Percentiles rank a stretch among this genome's conserved stretches.
Conservation (phyloP, 805 yeast genomes). For the Metschnikowia reukaufii region DNA sequence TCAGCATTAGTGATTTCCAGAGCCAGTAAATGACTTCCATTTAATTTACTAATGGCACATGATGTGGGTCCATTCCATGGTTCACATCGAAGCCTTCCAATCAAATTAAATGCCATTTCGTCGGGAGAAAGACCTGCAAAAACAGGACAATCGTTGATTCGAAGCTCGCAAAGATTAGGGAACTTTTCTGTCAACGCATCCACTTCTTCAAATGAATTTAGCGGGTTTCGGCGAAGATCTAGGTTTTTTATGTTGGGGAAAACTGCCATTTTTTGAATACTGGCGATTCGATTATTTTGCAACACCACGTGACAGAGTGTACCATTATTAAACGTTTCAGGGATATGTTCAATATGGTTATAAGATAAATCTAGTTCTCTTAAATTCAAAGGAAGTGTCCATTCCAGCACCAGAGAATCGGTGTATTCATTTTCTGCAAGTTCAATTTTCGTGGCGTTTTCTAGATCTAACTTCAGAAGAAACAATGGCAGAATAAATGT, state of each 20-base stretch:
- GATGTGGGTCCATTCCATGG: not conserved
- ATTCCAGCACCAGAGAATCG: slow-evolving; percentile 19
- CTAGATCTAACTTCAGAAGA: slow-evolving; percentile 32
- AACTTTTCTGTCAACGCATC: slow-evolving; percentile 41
- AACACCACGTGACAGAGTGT: slow-evolving; percentile 3
- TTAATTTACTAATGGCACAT: slow-evolving; percentile 32
- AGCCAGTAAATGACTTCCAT: slow-evolving; percentile 53
- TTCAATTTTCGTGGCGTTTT: slow-evolving; percentile 32
- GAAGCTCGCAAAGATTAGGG: slow-evolving; percentile 46
- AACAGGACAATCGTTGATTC: slow-evolving; percentile 56
- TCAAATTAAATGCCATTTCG: slow-evolving; percentile 36
- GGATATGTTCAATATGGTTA: slow-evolving; percentile 34
- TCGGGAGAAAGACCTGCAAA: slow-evolving; percentile 29
- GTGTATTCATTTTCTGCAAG: slow-evolving; percentile 36
- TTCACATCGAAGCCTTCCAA: slow-evolving; percentile 45
- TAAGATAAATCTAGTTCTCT: slow-evolving; percentile 33
- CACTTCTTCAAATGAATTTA: slow-evolving; percentile 48
- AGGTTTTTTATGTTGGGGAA: slow-evolving; percentile 23
- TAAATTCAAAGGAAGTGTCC: slow-evolving; percentile 4
- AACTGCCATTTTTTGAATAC: not conserved
- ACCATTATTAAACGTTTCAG: not conserved
- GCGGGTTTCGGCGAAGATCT: slow-evolving; percentile 53
- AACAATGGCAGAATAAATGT: slow-evolving; percentile 21
- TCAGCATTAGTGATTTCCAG: slow-evolving; percentile 65
- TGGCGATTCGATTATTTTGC: slow-evolving; percentile 11